These are phyloP conservation scores for Wickerhamiella shivajii DNA, from an alignment of 805 yeast species.

Conservation along the genomic window DNA sequence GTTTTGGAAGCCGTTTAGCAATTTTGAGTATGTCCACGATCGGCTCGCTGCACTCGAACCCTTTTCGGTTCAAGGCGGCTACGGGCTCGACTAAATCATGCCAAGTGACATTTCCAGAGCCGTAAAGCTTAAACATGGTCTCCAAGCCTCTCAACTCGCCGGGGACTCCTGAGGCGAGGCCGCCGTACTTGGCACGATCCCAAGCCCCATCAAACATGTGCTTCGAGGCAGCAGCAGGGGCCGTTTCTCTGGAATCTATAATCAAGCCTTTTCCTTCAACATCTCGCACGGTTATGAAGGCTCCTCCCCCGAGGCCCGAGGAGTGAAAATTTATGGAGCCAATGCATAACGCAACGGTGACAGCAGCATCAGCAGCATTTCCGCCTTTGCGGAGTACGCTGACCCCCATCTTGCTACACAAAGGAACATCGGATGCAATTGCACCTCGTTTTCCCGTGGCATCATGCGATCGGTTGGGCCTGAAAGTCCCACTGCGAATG, in stretches of 20 bases:
- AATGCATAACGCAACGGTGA: constrained; percentile 75
- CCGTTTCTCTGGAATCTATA: constrained; percentile 81
- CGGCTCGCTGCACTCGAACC: constrained; percentile 41
- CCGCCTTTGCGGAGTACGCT: constrained; percentile 41
- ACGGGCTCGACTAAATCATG: constrained; percentile 61
- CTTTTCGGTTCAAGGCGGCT: constrained; percentile 43
- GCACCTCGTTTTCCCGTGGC: constrained; percentile 33
- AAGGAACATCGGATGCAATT: constrained; percentile 50
- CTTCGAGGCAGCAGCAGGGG: constrained; percentile 48
- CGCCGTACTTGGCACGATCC: constrained; percentile 34
- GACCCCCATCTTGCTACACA: constrained; percentile 50
- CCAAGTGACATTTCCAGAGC: constrained; percentile 66
- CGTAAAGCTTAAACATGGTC: constrained; percentile 41
- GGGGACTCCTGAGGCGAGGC: constrained; percentile 78
- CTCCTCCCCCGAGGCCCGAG: constrained; percentile 92
- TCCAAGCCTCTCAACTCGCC: constrained; percentile 85
- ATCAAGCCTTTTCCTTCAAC: constrained; percentile 37
- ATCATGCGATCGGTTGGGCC: constrained; percentile 14
- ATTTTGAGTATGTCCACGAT: constrained; percentile 31
- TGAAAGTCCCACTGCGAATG: constrained; percentile 14
- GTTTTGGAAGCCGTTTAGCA: not conserved
- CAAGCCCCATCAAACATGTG: constrained; percentile 47
- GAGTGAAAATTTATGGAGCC: constrained; percentile 72
- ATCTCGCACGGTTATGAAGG: constrained; percentile 41
- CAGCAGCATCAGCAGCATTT: constrained; percentile 87